Evolutionary conservation across 2,329 filamentous ascomycete species (phyloP).

Genomic region (Cadophora malorum): DNA sequence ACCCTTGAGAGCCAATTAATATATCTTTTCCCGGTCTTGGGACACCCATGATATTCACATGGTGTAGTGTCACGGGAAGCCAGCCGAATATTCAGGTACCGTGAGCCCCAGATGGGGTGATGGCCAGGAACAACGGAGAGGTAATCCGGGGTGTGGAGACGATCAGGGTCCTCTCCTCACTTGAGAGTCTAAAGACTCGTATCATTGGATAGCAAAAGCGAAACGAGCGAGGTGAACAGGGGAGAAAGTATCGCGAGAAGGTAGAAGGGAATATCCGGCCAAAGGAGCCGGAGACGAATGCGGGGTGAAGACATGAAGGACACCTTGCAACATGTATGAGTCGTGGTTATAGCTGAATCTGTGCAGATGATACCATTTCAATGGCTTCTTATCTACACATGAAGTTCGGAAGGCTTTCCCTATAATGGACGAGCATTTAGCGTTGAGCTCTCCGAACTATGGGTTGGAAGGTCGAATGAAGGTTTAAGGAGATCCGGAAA

Average conservation of each 20-base stretch:
- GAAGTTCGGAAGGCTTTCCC: no score
- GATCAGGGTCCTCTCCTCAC: not conserved
- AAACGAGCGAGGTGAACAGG: not conserved
- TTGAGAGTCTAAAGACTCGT: not conserved
- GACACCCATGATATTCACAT: not conserved
- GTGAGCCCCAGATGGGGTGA: not conserved
- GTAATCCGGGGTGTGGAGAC: not conserved
- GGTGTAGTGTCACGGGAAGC: not conserved
- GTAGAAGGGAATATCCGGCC: not conserved
- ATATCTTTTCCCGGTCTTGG: not conserved
- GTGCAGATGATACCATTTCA: no score
- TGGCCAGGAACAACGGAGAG: slow-evolving; percentile 1
- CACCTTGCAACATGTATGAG: not conserved
- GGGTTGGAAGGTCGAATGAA: no score
- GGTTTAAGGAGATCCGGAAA: no score
- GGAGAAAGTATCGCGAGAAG: not conserved
- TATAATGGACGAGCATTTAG: no score
- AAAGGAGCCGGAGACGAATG: not conserved
- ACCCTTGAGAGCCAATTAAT: not conserved
- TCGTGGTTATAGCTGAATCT: not conserved
- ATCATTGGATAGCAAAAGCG: not conserved
- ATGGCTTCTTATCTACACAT: no score
- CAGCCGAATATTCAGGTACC: slow-evolving; percentile 4
- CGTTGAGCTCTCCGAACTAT: no score
- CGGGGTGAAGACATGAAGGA: not conserved